Percentiles rank a stretch among this genome's conserved stretches.
Evolutionary conservation across 2,329 filamentous ascomycete genomes (phyloP).

Genomic region (Fusarium veterinarium): DNA sequence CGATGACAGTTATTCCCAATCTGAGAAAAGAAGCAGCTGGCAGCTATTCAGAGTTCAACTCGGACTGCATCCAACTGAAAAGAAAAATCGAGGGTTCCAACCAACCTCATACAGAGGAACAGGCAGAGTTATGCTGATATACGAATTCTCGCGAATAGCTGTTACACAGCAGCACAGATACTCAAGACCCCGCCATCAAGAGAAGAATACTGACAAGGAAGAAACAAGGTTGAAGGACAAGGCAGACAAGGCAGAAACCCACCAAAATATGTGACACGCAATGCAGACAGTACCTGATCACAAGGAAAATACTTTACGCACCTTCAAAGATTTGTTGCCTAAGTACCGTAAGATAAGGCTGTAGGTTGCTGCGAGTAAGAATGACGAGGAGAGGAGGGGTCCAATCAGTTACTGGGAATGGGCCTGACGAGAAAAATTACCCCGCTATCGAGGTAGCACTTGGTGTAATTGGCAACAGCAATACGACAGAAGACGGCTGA

Average conservation of each 20-base stretch:
- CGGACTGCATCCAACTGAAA: neutral
- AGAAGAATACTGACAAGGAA: neutral
- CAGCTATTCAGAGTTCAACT: conserved; percentile 3
- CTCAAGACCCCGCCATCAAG: conserved; percentile 29
- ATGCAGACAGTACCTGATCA: conserved; percentile 36
- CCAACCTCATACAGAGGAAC: neutral
- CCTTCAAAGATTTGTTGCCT: conserved; percentile 39
- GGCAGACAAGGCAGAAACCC: conserved; percentile 35
- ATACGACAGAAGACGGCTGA: neutral
- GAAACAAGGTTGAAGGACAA: conserved; percentile 10
- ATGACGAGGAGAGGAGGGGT: conserved; percentile 38
- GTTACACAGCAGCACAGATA: conserved; percentile 22
- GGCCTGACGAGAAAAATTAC: conserved; percentile 39
- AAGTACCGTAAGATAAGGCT: conserved; percentile 24
- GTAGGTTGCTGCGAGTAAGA: conserved; percentile 39
- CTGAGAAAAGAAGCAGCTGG: neutral
- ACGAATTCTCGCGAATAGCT: conserved; percentile 20
- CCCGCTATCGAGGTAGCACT: conserved; percentile 40
- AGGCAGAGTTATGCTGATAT: conserved; percentile 16
- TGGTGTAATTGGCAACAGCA: conserved; percentile 13
- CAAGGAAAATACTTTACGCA: conserved; percentile 40
- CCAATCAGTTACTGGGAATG: conserved; percentile 40
- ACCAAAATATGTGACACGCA: conserved; percentile 9
- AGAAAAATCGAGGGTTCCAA: neutral
- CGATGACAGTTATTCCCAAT: conserved; percentile 1